Evolutionary conservation across 805 yeast species (phyloP).

Genomic region (Starmerella riodocensis): DNA sequence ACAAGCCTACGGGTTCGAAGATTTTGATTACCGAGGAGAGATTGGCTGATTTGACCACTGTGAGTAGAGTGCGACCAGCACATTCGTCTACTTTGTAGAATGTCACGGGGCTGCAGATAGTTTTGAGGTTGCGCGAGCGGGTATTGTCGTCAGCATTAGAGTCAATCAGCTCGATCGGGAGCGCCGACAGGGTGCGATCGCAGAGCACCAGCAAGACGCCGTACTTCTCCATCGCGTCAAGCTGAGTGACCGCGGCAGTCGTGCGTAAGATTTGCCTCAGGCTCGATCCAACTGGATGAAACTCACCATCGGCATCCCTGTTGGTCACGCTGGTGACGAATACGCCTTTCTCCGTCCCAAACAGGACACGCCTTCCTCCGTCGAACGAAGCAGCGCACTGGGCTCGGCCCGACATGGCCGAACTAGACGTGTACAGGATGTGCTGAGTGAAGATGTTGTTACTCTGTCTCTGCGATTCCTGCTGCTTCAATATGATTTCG

Average conservation of each 20-base stretch:
- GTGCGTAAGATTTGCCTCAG: slow-evolving; percentile 68
- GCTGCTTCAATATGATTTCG: slow-evolving; percentile 70
- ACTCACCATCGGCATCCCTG: slow-evolving; percentile 36
- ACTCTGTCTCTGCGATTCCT: slow-evolving; percentile 51
- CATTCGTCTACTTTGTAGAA: slow-evolving; percentile 90
- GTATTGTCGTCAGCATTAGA: slow-evolving; percentile 30
- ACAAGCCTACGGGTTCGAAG: slow-evolving; percentile 66
- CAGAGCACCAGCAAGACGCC: slow-evolving; percentile 66
- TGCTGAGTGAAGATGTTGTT: slow-evolving; percentile 70
- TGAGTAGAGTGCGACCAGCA: slow-evolving; percentile 73
- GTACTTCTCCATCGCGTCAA: slow-evolving; percentile 85
- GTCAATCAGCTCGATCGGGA: slow-evolving; percentile 51
- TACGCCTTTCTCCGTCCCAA: slow-evolving; percentile 86
- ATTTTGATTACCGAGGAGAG: slow-evolving; percentile 65
- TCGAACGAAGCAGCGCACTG: slow-evolving; percentile 64
- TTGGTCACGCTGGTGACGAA: slow-evolving; percentile 63
- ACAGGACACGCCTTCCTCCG: slow-evolving; percentile 79
- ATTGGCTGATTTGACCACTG: slow-evolving; percentile 75
- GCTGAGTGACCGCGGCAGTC: slow-evolving; percentile 59
- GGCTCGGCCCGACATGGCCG: slow-evolving; percentile 7
- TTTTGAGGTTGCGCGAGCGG: slow-evolving; percentile 46
- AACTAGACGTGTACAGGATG: slow-evolving; percentile 32
- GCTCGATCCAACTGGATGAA: slow-evolving; percentile 19
- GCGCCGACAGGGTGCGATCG: slow-evolving; percentile 68
- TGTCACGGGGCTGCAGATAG: slow-evolving; percentile 72